Percentiles rank a stretch among this genome's conserved stretches.
Evolutionary conservation across 2,329 filamentous ascomycete species (phyloP).

Genomic region (Aspergillus hortae): DNA sequence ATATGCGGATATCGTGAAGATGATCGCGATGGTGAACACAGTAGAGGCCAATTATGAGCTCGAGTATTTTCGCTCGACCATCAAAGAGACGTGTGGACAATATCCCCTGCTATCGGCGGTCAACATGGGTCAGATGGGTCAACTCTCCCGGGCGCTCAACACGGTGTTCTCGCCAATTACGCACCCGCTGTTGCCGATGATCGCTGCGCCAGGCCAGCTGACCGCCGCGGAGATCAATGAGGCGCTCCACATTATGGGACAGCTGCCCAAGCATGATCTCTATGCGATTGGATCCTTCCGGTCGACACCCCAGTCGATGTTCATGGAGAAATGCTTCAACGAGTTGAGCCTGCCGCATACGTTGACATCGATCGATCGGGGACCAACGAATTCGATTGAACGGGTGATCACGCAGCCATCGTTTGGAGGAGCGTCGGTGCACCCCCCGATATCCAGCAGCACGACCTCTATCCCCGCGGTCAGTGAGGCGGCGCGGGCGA

Average conservation of each 20-base stretch:
- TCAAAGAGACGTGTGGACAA: conserved; percentile 62
- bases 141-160: conserved; percentile 78
- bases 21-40: conserved; percentile 79
- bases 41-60: conserved; percentile 87
- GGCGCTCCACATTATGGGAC: conserved; percentile 72
- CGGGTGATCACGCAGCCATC: conserved; percentile 67
- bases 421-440: conserved; percentile 80
- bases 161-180: conserved; percentile 86
- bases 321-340: conserved; percentile 81
- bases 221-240: conserved; percentile 82
- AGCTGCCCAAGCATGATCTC: conserved; percentile 73
- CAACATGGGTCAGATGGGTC: conserved; percentile 84
- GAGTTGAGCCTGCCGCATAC: conserved; percentile 82
- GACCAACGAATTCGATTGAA: conserved; percentile 65
- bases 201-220: conserved; percentile 81
- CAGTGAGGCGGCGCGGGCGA: conserved; percentile 72
- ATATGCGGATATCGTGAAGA: conserved; percentile 84
- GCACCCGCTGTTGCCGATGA: conserved; percentile 76
- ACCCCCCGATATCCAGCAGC: conserved; percentile 62
- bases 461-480: conserved; percentile 61
- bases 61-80: conserved; percentile 79
- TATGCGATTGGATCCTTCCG: conserved; percentile 74
- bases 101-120: conserved; percentile 75
- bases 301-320: conserved; percentile 74
- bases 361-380: conserved; percentile 70